Conservation (phyloP, 2,329 filamentous ascomycete genomes). For the Ophiostoma perfectum region DNA sequence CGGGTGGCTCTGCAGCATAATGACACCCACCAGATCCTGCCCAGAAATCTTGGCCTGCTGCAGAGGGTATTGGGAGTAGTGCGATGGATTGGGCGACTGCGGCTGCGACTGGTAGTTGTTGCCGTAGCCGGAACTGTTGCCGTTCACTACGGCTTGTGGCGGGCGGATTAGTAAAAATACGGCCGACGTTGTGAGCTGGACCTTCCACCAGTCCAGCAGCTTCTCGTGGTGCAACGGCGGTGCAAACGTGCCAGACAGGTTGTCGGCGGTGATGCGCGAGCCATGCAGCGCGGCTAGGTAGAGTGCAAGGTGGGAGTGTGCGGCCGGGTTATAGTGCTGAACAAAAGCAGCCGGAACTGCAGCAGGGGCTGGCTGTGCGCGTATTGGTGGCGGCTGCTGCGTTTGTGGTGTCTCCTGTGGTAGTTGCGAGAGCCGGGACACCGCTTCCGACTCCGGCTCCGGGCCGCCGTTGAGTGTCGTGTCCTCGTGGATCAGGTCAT, state of each 20-base stretch:
- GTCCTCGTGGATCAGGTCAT: background rate
- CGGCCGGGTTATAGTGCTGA: constrained; percentile 39
- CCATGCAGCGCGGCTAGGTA: constrained; percentile 55
- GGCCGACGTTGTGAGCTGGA: constrained; percentile 44
- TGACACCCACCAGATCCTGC: constrained; percentile 49
- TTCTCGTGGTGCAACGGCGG: constrained; percentile 54
- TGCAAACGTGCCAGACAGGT: constrained; percentile 53
- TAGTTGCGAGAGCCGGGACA: background rate
- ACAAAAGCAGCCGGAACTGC: constrained; percentile 14
- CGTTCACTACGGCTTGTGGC: constrained; percentile 17
- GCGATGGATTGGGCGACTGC: background rate
- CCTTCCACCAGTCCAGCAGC: constrained; percentile 54
- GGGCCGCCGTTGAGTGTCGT: background rate
- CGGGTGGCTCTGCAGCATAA: constrained; percentile 48
- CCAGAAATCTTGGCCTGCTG: constrained; percentile 35
- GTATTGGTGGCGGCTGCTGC: background rate
- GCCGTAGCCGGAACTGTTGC: background rate
- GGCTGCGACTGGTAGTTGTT: constrained; percentile 5
- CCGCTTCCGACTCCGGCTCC: background rate
- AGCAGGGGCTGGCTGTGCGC: background rate
- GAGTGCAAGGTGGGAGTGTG: constrained; percentile 49
- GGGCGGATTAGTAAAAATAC: constrained; percentile 49
- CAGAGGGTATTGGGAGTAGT: background rate
- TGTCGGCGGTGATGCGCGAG: constrained; percentile 53
- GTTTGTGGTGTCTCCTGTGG: background rate